Base-by-base conservation (phyloP, 148 eudicot genomes). In the Dianthus caryophyllus region DNA sequence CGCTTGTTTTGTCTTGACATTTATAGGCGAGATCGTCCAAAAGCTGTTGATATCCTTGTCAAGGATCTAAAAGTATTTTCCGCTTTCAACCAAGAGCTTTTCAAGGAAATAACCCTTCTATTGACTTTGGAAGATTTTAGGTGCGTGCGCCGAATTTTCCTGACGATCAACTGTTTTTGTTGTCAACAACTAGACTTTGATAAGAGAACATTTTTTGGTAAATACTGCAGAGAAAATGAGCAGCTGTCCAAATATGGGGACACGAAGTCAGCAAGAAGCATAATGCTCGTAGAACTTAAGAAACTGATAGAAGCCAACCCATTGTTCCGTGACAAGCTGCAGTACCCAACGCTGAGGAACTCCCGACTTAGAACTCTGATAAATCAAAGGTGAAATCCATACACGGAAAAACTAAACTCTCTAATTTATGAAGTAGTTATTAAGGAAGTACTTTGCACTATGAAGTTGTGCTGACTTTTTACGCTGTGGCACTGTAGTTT, bases 251-350 rank as follows among this genome's bases (percentile, higher is more conserved):
- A 86, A 55, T 88, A 91, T 75, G 97, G 97, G 29, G 96, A 91
- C 69, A 86, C 92, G n/a, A 88, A 85, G 83, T 88, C 96, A 69
- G 96, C 96, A 46, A 83, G 97, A 78, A 75, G 79, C 63, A 84
- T 84, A 70, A 84, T 91, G 96, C 84, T 91, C 55, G 85, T 64
- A 41, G 97, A 91, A 77, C 80, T 88, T 13, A 88, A 88, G 71
- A 91, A 88, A 81, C 66, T 91, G 82, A 91, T 91, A 49, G 97
- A 88, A 71, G 96, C 92, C 60, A 91, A 91, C 68, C 97, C 97
- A n/a, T 60, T 86, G 55, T 91, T 91, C 57, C 87, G 96, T 53
- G 96, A 88, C 59, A 91, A 91, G 82, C 78, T 91, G 61, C 84
- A 80, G 71, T 91, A 88, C 58, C 97, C 97, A 33, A 64, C 59